Evolutionary conservation across 2,329 filamentous ascomycete species (phyloP).

Genomic region (Tolypocladium endophyticum): DNA sequence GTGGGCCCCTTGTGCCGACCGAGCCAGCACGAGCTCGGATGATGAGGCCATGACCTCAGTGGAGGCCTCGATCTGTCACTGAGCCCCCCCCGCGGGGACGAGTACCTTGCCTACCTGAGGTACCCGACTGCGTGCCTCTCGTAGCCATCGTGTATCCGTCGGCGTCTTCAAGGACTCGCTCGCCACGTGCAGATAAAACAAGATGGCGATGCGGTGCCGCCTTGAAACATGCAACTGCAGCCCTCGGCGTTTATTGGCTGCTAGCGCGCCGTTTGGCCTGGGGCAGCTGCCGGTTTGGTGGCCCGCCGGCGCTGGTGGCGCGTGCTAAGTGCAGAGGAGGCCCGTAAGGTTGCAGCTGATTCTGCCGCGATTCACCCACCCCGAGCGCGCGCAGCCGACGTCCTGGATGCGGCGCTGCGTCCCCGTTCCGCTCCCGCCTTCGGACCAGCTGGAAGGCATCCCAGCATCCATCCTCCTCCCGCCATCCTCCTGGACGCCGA

Average conservation of each 20-base stretch:
- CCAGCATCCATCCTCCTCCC: not conserved
- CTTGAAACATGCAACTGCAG: not conserved
- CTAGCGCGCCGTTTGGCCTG: not conserved
- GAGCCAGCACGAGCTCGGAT: not conserved
- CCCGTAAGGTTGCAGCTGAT: not conserved
- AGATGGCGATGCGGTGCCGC: not conserved
- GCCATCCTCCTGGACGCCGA: not conserved
- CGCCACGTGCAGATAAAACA: not conserved
- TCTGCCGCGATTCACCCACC: constrained; percentile 8
- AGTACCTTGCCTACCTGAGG: no score
- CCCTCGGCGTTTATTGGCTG: not conserved
- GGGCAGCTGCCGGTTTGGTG: not conserved
- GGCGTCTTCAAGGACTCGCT: not conserved
- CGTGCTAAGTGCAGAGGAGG: not conserved
- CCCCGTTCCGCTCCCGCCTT: not conserved
- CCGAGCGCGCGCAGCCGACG: not conserved
- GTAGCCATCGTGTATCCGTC: not conserved
- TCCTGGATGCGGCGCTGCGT: not conserved
- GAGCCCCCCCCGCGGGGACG: not conserved
- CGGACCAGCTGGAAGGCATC: not conserved
- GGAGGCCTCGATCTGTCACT: not conserved
- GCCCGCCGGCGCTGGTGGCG: not conserved
- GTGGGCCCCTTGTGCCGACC: not conserved
- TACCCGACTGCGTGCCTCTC: no score
- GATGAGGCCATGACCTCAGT: constrained; percentile 3